Conservation (phyloP, 768 basidiomycete genomes). For the Tephrocybe rancida region DNA sequence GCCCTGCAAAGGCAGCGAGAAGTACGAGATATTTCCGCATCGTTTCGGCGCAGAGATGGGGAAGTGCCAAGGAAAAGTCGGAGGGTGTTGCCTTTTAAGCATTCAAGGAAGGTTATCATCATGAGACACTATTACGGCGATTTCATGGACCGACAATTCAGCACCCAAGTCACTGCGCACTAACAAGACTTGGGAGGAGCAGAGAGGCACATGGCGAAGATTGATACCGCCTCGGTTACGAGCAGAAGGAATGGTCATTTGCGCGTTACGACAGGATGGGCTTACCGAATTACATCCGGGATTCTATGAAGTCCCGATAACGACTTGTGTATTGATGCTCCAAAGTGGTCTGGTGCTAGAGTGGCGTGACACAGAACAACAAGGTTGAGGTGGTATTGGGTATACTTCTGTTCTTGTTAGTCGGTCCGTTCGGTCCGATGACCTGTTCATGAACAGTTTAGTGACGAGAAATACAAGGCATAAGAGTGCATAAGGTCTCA, state of each 20-base stretch:
- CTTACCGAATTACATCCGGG: neutral
- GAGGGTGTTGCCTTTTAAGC: neutral
- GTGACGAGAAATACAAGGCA: neutral
- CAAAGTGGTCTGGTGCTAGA: too few relatives aligned
- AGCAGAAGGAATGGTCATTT: neutral
- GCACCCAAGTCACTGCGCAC: neutral
- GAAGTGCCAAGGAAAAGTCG: neutral
- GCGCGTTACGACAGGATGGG: neutral
- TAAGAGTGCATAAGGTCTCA: too few relatives aligned
- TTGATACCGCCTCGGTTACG: neutral
- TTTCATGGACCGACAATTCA: constrained; percentile 10
- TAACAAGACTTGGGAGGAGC: neutral
- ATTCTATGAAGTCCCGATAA: neutral
- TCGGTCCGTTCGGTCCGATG: too few relatives aligned
- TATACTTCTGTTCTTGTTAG: too few relatives aligned
- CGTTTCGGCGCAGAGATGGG: neutral
- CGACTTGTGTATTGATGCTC: too few relatives aligned
- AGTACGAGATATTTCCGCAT: constrained; percentile 3
- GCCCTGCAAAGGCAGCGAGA: neutral
- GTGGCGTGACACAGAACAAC: too few relatives aligned
- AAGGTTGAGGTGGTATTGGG: too few relatives aligned
- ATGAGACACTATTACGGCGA: constrained; percentile 5
- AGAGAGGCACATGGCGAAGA: neutral
- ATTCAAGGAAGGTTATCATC: neutral
- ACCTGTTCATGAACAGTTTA: neutral